Evolutionary conservation across 2,329 filamentous ascomycete genomes (phyloP).

Genomic region (Emergomyces pasteurianus): DNA sequence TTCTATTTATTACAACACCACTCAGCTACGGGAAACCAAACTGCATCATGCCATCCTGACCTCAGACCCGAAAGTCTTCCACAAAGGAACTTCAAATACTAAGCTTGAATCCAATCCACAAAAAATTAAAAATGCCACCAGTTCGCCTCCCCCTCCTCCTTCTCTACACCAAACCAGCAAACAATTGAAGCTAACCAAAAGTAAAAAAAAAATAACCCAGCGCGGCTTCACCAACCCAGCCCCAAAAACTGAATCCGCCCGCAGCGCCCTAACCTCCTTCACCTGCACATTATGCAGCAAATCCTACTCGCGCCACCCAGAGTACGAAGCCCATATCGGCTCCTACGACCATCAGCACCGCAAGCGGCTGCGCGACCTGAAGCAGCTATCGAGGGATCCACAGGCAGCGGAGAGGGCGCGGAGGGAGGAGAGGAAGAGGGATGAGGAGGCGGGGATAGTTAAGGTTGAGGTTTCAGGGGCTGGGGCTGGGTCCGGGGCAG

Average conservation of each 20-base stretch:
- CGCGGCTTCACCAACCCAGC: constrained; percentile 37
- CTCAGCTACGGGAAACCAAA: neutral
- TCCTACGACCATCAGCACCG: constrained; percentile 95
- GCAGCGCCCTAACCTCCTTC: constrained; percentile 67
- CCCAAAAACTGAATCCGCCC: constrained; percentile 49
- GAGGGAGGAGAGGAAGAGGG: constrained; percentile 31
- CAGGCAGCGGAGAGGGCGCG: constrained; percentile 32
- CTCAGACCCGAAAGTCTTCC: neutral
- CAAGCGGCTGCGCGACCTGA: constrained; percentile 45
- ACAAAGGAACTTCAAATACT: too few relatives aligned
- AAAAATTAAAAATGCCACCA: constrained; percentile 40
- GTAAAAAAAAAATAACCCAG: constrained; percentile 16
- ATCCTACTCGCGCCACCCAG: constrained; percentile 88
- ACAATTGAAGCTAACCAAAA: neutral
- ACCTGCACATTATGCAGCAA: constrained; percentile 83
- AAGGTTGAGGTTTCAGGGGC: constrained; percentile 24
- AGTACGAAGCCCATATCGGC: constrained; percentile 87
- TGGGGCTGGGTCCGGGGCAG: constrained; percentile 8
- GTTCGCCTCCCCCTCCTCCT: constrained; percentile 29
- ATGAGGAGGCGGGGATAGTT: constrained; percentile 30
- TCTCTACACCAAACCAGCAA: too few relatives aligned
- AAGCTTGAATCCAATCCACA: too few relatives aligned
- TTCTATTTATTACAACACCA: neutral
- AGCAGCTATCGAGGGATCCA: constrained; percentile 33
- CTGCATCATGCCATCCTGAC: neutral